These are phyloP conservation scores for Backusella tarrabulga DNA, from an alignment of 192 early-diverging fungal genomes.

Conservation along the genomic window DNA sequence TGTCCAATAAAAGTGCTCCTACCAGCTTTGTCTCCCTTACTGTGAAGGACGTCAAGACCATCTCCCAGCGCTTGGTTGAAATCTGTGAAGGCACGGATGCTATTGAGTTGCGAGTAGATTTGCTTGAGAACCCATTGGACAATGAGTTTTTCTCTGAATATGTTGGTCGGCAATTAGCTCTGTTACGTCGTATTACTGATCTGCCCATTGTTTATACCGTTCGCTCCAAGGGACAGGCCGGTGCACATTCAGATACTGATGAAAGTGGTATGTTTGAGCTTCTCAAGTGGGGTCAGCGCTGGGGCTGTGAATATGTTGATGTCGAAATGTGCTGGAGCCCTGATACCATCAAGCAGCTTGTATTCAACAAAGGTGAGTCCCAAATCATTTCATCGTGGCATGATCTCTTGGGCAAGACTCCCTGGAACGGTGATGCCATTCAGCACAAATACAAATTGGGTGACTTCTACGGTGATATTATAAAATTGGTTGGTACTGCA, in stretches of 20 bases:
- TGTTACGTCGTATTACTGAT: constrained; percentile 63
- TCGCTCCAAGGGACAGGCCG: constrained; percentile 84
- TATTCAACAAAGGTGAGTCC: constrained; percentile 57
- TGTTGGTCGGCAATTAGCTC: constrained; percentile 77
- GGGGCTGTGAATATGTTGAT: constrained; percentile 96
- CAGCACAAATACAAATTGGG: constrained; percentile 55
- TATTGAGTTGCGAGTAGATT: constrained; percentile 91
- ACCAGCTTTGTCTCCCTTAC: constrained; percentile 91
- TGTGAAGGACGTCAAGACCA: constrained; percentile 54
- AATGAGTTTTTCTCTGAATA: constrained; percentile 48
- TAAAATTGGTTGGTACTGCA: constrained; percentile 90
- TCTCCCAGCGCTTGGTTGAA: constrained; percentile 51
- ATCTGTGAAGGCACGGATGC: constrained; percentile 82
- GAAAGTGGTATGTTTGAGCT: constrained; percentile 63
- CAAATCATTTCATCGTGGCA: constrained; percentile 91
- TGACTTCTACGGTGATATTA: constrained; percentile 71
- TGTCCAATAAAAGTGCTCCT: constrained; percentile 38
- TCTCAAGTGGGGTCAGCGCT: constrained; percentile 67
- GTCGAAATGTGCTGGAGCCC: constrained; percentile 66
- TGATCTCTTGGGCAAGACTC: constrained; percentile 63
- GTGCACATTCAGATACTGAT: constrained; percentile 70
- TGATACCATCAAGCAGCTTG: constrained; percentile 44
- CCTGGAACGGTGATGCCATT: constrained; percentile 61
- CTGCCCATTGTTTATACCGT: constrained; percentile 97
- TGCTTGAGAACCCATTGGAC: constrained; percentile 57